These are phyloP conservation scores for Eimeria acervulina DNA, from an alignment of 169 alveolate genomes.

Conservation along the genomic window DNA sequence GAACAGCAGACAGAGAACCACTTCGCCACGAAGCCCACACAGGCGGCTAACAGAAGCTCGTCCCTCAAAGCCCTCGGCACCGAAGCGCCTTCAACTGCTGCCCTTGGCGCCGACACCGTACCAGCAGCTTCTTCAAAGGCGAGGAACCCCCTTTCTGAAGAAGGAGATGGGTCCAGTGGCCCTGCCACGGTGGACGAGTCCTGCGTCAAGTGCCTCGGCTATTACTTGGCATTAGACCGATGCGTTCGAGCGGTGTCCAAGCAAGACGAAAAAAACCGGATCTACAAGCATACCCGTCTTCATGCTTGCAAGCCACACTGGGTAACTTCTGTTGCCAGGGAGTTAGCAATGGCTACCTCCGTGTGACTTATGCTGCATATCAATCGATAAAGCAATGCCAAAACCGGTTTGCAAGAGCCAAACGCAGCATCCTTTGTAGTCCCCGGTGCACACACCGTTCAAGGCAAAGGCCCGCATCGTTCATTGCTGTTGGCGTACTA, in stretches of 20 bases:
- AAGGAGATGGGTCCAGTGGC: not conserved
- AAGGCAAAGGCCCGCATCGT: not conserved
- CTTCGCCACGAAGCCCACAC: conserved; percentile 24
- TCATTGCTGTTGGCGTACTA: not conserved
- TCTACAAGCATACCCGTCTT: conserved; percentile 72
- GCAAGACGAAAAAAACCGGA: conserved; percentile 58
- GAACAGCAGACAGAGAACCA: conserved; percentile 70
- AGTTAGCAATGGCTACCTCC: not conserved
- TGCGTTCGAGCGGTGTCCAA: conserved; percentile 75
- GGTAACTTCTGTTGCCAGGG: conserved; percentile 18
- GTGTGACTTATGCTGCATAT: not conserved
- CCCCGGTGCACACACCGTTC: not conserved
- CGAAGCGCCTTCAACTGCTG: no score
- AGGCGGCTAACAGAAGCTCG: not conserved
- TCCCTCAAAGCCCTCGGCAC: not conserved
- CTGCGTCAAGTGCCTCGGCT: conserved; percentile 65
- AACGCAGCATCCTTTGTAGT: not conserved
- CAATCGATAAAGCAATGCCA: not conserved
- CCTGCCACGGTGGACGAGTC: conserved; percentile 17
- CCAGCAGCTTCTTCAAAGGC: not conserved
- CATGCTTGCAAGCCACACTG: conserved; percentile 77
- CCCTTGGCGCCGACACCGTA: not conserved
- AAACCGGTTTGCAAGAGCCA: not conserved
- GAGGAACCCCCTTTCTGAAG: not conserved
- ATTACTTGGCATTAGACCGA: conserved; percentile 69